Conservation (phyloP, 345 rosid species). For the Pistacia integerrima region DNA sequence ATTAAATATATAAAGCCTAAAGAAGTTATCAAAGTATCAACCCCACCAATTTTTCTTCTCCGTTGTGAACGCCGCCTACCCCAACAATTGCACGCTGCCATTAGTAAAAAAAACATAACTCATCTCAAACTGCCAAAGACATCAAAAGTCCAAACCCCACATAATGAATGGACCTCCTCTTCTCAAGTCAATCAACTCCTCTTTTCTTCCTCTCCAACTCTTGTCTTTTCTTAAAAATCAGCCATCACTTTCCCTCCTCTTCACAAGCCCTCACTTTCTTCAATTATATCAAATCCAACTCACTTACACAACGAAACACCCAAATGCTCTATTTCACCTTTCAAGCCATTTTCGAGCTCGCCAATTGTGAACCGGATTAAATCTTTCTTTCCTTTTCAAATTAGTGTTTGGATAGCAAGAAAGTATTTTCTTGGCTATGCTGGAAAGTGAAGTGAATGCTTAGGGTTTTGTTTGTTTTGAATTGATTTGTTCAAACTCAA, state of each 20-base stretch:
- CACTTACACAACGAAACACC: slow-evolving; percentile 30
- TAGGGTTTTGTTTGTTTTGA: not conserved
- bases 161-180: slow-evolving; percentile 52
- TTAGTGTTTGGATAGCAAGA: not conserved
- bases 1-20: too few relatives aligned
- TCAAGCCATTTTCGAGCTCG: slow-evolving; percentile 58
- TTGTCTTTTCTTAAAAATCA: slow-evolving; percentile 40
- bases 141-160: slow-evolving; percentile 33
- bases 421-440: not conserved
- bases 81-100: too few relatives aligned
- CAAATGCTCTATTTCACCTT: slow-evolving; percentile 45
- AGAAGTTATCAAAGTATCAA: too few relatives aligned
- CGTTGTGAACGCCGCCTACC: too few relatives aligned
- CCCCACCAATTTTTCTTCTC: too few relatives aligned
- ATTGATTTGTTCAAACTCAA: not conserved
- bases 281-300: slow-evolving; percentile 37
- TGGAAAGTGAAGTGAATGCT: not conserved
- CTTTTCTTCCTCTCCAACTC: slow-evolving; percentile 37
- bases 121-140: too few relatives aligned
- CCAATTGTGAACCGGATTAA: slow-evolving; percentile 47
- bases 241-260: slow-evolving; percentile 52
- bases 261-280: slow-evolving; percentile 60
- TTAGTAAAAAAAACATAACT: too few relatives aligned
- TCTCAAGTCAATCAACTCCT: slow-evolving; percentile 50
- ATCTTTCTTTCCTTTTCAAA: slow-evolving; percentile 44